Base-by-base conservation (phyloP, 352 stramenopile species). In the Aphanomyces cochlioides region DNA sequence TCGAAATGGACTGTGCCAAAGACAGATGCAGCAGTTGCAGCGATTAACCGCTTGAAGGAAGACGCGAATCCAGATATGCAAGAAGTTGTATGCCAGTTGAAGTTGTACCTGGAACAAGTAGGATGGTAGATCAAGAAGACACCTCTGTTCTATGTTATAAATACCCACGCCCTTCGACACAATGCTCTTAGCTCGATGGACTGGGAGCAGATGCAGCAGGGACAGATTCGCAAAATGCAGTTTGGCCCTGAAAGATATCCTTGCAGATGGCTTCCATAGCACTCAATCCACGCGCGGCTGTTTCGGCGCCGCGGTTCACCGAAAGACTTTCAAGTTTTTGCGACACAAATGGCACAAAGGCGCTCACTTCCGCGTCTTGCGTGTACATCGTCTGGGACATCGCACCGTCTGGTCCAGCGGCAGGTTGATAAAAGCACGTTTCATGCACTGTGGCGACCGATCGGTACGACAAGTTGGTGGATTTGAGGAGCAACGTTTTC, bases 201-300 rank as follows among this genome's bases (percentile, higher is more conserved):
- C 37, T 65, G 0, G 39, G 10, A n/a, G 57, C 10, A 7, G 28
- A 19, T 17, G 58, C 1, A 10, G 28, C n/a, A 15, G 58, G 39
- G 19, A 67, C 43, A 1, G 81, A 72, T 41, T 91, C 83, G 61
- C 85, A 93, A 21, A 85, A 76, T 10, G 82, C 79, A 56, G 92
- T 93, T 36, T 82, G 92, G 45, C 87, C 87, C 61, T 95, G 77
- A 63, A 93, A 95, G 74, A 95, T 92, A 64, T 95, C 84, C 53
- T 89, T 78, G 77, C 87, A 95, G 73, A 95, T 90, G 38, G 77
- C 74, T 67, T 95, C 87, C 58, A 95, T 80, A 21, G 84, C 85
- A 56, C 82, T 77, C 65, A 95, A 91, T 66, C 87, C 87, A 73
- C 90, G 91, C 37, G 84, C 79, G 38, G 87, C 87, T 6, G 83